Base-by-base conservation (phyloP, 2,329 filamentous ascomycete species). In the Trichoderma arundinaceum region DNA sequence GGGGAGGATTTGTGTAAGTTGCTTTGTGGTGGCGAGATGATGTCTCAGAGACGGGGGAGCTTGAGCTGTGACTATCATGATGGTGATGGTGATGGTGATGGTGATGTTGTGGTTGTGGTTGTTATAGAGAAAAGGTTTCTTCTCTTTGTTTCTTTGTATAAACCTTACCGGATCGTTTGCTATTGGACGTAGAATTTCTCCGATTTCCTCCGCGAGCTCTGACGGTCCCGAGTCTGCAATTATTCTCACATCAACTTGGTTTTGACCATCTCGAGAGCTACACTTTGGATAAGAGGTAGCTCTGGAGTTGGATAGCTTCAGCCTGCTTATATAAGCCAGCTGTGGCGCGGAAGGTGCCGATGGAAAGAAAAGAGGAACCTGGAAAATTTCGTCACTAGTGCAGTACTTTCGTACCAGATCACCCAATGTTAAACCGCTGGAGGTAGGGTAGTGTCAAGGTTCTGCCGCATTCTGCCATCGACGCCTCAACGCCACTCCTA, bases 51-150 rank as follows among this genome's bases (percentile, higher is more conserved):
- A 54, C 54, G 60, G 49, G 33, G 66, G 59, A 62, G 68, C 66
- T 68, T 58, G 69, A 67, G 67, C 65, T 72, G 71, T 68, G 41
- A 67, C 59, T 52, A 28, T 28, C 22, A 28, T 28, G 22, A 28
- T 28, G 22, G 22, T 28, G 22, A 28, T 28, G 22, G 22, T 28
- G 22, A 28, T 28, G 22, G 13, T 46, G 74, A 76, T 76, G 65
- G 35, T 58, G 58, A 7, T 51, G 33, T 28, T 13, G 46, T 28
- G 48, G 3, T 52, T 52, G 28, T 3, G 7, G 33, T 17, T 19
- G 9, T 15, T 38, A 35, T 52, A 22, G 8, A 39, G 57, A 51
- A 8, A 7, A 9, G 17, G 10, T 9, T 28, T 8, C 7, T 19
- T 9, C 9, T 32, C 22, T 13, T n/a, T 2, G 8, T 4, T 17